phyloP scores from a whole-genome alignment of 805 yeast genomes.

The Lipomyces chichibuensis region DNA sequence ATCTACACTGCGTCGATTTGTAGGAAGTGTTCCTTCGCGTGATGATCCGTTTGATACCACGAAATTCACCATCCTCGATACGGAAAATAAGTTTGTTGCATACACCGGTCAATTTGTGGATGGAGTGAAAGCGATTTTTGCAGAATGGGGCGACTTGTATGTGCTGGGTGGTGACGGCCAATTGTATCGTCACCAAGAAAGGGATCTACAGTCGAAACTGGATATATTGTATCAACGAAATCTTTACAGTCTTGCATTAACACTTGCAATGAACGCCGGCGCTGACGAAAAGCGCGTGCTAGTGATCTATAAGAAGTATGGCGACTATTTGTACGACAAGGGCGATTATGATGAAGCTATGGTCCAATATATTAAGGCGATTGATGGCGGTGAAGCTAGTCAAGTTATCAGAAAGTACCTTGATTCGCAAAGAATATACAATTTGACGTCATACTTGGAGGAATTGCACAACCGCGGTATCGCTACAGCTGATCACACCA shows the following conservation, averaged over 20 bases:
- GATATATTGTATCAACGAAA: slow-evolving; percentile 70
- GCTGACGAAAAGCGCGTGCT: slow-evolving; percentile 41
- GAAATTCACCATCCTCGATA: slow-evolving; percentile 68
- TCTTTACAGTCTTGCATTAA: slow-evolving; percentile 70
- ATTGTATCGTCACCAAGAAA: slow-evolving; percentile 68
- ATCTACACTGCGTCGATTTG: slow-evolving; percentile 33
- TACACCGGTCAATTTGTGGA: slow-evolving; percentile 70
- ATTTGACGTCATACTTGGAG: slow-evolving; percentile 65
- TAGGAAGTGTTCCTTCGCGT: slow-evolving; percentile 43
- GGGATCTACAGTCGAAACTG: slow-evolving; percentile 66
- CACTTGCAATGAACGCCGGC: slow-evolving; percentile 55
- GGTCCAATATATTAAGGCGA: slow-evolving; percentile 66
- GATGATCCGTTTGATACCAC: slow-evolving; percentile 48
- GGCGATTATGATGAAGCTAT: slow-evolving; percentile 72
- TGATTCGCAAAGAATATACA: slow-evolving; percentile 70
- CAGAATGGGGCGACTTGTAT: slow-evolving; percentile 59
- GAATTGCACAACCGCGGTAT: slow-evolving; percentile 57
- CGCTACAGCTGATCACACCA: slow-evolving; percentile 79
- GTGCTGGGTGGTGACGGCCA: slow-evolving; percentile 76
- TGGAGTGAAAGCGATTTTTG: slow-evolving; percentile 61
- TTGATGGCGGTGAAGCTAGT: slow-evolving; percentile 64
- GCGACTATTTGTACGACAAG: slow-evolving; percentile 68
- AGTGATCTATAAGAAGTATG: slow-evolving; percentile 56
- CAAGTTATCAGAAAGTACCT: slow-evolving; percentile 78
- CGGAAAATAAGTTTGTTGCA: slow-evolving; percentile 67